Evolutionary conservation across 2,329 filamentous ascomycete genomes (phyloP), one percentile per base, ranked within the genome.

Genomic region (Colletotrichum incanum): DNA sequence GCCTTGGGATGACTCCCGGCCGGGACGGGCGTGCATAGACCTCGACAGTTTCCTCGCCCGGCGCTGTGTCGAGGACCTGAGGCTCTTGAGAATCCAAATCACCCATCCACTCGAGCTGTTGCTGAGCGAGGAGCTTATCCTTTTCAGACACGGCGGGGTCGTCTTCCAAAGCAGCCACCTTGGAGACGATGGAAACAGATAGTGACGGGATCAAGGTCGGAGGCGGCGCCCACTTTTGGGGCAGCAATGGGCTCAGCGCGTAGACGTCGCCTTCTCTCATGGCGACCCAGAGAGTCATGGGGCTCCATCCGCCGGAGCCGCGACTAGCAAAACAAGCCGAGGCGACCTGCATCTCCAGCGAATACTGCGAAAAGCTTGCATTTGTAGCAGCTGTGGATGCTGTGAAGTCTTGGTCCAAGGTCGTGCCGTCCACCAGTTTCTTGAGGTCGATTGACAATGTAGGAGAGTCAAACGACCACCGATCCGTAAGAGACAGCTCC

Each of bases 201-300:
- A 98, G 86, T 0, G 94, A 95, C 2, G 95, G 93, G 18, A 98
- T 90, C 41, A 96, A 86, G 0, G 93, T 93, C 1, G 92, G 88
- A 18, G 93, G 91, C 31, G 93, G 91, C 31, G 93, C 91, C 95
- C 96, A 98, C 77, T 93, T 94, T 63, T 91, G 91, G 0, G 96
- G 96, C 41, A 99, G 86, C 50, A 99, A 87, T 1, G 96, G 96
- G 79, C 95, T 98, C 11, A 99, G 85, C 1, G 96, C 95, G 79
- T 99, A 99, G 7, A 98, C 89, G 78, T 98, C 95, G 4, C 96
- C 96, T 72, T 94, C 93, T 47, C 91, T 91, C 93, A 98, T 99
- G n/a, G 95, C 95, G 63, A 98, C 86, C 94, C 96, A 99, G 14
- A 99, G 86, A 0, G 96, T 98, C 93, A 98, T 98, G 12, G 95